Evolutionary conservation across 495 filamentous ascomycete genomes (phyloP), one percentile per base, ranked within the genome.

Genomic region (Aspergillus incahuasiensis): DNA sequence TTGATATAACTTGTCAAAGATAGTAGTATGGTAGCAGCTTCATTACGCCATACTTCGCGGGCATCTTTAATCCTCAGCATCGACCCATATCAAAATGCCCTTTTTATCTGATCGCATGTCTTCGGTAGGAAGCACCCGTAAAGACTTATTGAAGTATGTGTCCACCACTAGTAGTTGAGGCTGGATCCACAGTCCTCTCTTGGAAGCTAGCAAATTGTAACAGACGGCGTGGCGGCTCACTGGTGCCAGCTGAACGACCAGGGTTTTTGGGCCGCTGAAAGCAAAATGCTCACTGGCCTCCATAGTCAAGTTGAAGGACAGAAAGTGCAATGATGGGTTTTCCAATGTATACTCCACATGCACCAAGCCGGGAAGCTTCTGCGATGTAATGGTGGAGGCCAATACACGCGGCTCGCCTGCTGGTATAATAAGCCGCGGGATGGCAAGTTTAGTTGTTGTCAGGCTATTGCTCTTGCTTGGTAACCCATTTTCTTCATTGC

Each of bases 201-300:
- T 72, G n/a, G 68, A 69, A 3, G 77, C 73, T 22, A 95, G 64
- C 13, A 98, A 40, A 46, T 83, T 77, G 54, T 89, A 98, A 45
- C 78, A 77, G 6, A 95, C 75, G 0, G 73, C 79, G 34, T 87
- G 78, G 45, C 91, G 69, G 53, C 86, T 89, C 34, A 95, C 72
- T 1, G 94, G 94, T 28, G 94, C 78, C 38, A 97, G 68, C 55
- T 92, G 86, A 16, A 96, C 51, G 2, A 83, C 84, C 6, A 82
- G 83, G 44, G 86, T 79, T 73, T 97, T 97, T 5, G 89, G 78
- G 0, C 94, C 94, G 24, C 88, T 91, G 67, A 99, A 97, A 6
- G 90, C 94, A 68, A 99, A 99, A 13, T 88, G 82, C 55, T 95
- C 91, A 63, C 81, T 90, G 1, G 90, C 85, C 59, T 99, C 95